Base-by-base conservation (phyloP, 2,329 filamentous ascomycete species). In the Pseudopithomyces maydicus region DNA sequence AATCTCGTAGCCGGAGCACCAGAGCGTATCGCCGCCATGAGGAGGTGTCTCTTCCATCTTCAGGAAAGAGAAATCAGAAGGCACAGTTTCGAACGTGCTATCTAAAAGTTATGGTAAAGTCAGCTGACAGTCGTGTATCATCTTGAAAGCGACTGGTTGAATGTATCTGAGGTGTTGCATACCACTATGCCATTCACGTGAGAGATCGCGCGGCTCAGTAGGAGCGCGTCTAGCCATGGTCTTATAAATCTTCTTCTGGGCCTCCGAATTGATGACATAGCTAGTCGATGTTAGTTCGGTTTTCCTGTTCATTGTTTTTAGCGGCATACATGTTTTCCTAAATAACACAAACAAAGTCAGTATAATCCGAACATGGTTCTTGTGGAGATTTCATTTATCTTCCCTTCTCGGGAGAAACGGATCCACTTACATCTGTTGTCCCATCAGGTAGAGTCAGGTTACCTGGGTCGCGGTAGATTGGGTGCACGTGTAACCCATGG, bases 31-130 rank as follows among this genome's bases (percentile, higher is more conserved):
- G 11, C 77, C 77, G 15, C 76, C 75, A 38, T 61, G 50, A 7
- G 55, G 50, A 15, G 63, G 63, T 3, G 59, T 62, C 38, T 64
- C 59, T 47, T 64, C 58, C 61, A 66, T 64, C 35, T 62, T 59
- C 33, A 66, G 52, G 50, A 64, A 62, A 32, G 57, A 61, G 54
- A 59, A 66, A 43, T 66, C 63, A 10, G 62, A 59, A 0, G 88
- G 87, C 4, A 83, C 76, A 0, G 81, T 82, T 74, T 90, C 88
- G 57, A 88, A 90, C 0, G 83, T 82, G 63, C 88, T 88, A 59
- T 89, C 26, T 29, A 8, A 29, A 29, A 8, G 26, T 8, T 8
- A 29, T 8, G 26, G 26, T 8, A 29, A 5, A 29, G 26, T 29
- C 26, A 29, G 26, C 26, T 29, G 8, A 29, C 4, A 8, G 5